phyloP scores from a whole-genome alignment of 2,329 filamentous ascomycete genomes.

The Gnomoniopsis sp. region DNA sequence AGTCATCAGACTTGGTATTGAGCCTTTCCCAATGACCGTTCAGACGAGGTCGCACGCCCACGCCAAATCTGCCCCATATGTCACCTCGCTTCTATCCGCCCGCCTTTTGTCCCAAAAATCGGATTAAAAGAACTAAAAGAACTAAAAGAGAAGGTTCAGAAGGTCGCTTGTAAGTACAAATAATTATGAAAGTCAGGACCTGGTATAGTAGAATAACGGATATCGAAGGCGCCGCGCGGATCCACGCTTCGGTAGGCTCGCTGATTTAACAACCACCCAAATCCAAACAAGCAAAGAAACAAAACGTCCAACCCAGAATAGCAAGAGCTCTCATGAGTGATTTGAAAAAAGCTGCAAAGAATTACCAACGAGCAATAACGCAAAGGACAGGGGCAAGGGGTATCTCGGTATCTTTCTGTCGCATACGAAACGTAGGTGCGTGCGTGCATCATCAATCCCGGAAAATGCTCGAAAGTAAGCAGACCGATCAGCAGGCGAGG shows the following conservation, averaged over 20 bases:
- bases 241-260: not conserved
- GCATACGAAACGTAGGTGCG: conserved; percentile 19
- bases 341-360: not conserved
- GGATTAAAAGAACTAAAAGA: too few species aligned
- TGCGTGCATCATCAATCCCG: conserved; percentile 18
- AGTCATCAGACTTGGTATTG: not conserved
- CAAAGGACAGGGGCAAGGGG: conserved; percentile 10
- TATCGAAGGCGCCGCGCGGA: not conserved
- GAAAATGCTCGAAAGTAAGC: conserved; percentile 15
- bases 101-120: not conserved
- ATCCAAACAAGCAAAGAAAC: not conserved
- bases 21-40: not conserved
- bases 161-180: not conserved
- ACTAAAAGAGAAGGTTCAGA: not conserved
- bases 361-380: conserved; percentile 3
- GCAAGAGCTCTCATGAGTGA: not conserved
- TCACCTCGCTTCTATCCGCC: not conserved
- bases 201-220: not conserved
- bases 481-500: conserved; percentile 13
- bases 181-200: not conserved
- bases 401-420: conserved; percentile 20
- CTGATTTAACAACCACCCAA: not conserved
- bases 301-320: not conserved
- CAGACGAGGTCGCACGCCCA: not conserved
- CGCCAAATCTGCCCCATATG: not conserved